Base-by-base conservation (phyloP, 2,329 filamentous ascomycete genomes). In the Tolypocladium ovalisporum region DNA sequence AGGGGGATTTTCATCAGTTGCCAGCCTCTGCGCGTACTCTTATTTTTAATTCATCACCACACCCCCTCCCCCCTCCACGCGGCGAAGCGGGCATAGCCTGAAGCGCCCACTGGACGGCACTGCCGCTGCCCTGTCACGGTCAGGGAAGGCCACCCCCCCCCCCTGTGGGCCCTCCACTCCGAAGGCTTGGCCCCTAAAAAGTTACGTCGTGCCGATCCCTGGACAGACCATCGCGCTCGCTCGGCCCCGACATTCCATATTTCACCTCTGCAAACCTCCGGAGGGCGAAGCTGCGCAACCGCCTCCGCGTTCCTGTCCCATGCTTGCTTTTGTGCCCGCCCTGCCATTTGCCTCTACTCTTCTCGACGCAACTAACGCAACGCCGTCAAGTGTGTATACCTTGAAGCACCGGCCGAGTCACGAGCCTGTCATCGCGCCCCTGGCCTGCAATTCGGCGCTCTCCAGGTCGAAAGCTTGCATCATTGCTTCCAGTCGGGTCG, bases 141-240 rank as follows among this genome's bases (percentile, higher is more conserved):
- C 47, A 22, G 47, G 29, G 47, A 32, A 47, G 58, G 54, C 54
- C 54, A 44, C 57, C 58, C 36, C n/a, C 54, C 4, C 35, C 55
- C 59, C 56, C 54, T 51, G 54, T 56, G 54, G 54, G 44, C 49
- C 55, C 47, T 22, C 37, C 34, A 54, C 54, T 56, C 54, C 58
- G 58, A 56, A 62, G 57, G 57, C 60, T 56, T 60, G 60, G 60
- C 60, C 59, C 60, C 60, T 62, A 62, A 62, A 61, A 60, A 52
- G 54, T 58, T 62, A 62, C 60, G 59, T 60, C 60, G 60, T 59
- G 55, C 34, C 55, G 51, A 57, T 57, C 49, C 39, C 55, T 35
- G 34, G 47, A 17, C 47, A 36, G 54, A 35, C 35, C 24, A 51
- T 22, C n/a, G 34, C 32, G 19, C 32, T 36, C 13, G 32, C 54